phyloP scores from a whole-genome alignment of 2,329 filamentous ascomycete genomes.

The Cryphonectria nitschkei region DNA sequence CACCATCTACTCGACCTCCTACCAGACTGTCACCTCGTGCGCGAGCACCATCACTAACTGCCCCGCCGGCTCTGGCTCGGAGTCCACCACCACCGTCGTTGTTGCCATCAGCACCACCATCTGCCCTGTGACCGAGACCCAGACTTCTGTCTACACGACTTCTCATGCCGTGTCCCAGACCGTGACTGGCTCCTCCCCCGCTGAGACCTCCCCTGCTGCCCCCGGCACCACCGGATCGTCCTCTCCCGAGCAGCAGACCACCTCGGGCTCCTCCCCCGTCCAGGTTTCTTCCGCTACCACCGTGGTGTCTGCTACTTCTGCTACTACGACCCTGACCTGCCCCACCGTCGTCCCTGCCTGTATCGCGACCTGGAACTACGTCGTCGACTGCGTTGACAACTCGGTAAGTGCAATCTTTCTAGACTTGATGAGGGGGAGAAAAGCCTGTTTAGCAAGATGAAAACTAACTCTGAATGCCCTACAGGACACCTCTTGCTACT shows the following conservation, averaged over 20 bases:
- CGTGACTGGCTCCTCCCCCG: slow-evolving; percentile 25
- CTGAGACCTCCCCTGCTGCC: slow-evolving; percentile 24
- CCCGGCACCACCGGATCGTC: slow-evolving; percentile 20
- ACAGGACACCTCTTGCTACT: slow-evolving; percentile 75
- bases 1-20: slow-evolving; percentile 51
- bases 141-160: slow-evolving; percentile 41
- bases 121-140: slow-evolving; percentile 63
- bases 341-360: slow-evolving; percentile 82
- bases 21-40: slow-evolving; percentile 56
- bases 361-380: slow-evolving; percentile 86
- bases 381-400: slow-evolving; percentile 79
- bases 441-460: not conserved
- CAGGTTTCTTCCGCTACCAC: slow-evolving; percentile 44
- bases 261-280: slow-evolving; percentile 26
- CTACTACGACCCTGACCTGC: slow-evolving; percentile 55
- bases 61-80: slow-evolving; percentile 49
- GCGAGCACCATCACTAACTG: slow-evolving; percentile 53
- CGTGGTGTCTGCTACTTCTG: slow-evolving; percentile 40
- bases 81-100: slow-evolving; percentile 57
- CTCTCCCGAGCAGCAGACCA: slow-evolving; percentile 22
- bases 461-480: not conserved
- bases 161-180: slow-evolving; percentile 29
- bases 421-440: not conserved
- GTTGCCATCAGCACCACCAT: slow-evolving; percentile 62
- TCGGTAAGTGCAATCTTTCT: slow-evolving; percentile 41